Conservation (phyloP, 805 yeast genomes). For the Myxozyma mucilagina region DNA sequence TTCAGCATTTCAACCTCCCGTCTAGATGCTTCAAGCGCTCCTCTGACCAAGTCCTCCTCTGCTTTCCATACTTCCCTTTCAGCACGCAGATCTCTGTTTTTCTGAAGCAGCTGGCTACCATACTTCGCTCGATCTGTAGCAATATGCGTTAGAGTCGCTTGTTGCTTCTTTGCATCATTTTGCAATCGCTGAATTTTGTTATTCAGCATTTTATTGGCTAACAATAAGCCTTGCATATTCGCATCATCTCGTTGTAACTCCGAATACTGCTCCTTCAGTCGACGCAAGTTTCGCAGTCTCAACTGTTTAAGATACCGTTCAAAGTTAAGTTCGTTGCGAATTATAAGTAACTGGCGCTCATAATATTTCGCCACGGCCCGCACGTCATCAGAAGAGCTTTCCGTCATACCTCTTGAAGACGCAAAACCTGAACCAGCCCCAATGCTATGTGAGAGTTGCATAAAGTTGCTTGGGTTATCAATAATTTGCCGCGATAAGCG, state of each 20-base stretch:
- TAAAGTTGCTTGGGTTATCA: conserved; percentile 10
- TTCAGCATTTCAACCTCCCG: conserved; percentile 38
- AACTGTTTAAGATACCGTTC: conserved; percentile 54
- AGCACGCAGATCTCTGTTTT: conserved; percentile 39
- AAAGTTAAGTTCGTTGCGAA: conserved; percentile 63
- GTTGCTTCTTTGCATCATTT: conserved; percentile 38
- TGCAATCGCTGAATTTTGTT: conserved; percentile 35
- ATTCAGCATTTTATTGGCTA: conserved; percentile 38
- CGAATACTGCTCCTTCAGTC: conserved; percentile 40
- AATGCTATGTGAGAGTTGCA: conserved; percentile 14
- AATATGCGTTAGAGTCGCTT: conserved; percentile 38
- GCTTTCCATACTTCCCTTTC: conserved; percentile 33
- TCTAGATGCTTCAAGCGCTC: conserved; percentile 37
- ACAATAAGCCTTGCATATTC: conserved; percentile 37
- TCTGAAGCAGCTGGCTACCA: conserved; percentile 40
- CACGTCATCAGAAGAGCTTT: not conserved
- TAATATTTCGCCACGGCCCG: conserved; percentile 31
- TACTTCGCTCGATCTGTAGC: conserved; percentile 43
- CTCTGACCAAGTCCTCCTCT: conserved; percentile 33
- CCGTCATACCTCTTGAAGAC: not conserved
- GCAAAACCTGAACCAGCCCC: not conserved
- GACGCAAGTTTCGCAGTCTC: conserved; percentile 44
- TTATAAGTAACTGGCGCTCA: conserved; percentile 57
- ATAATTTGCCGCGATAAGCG: not conserved
- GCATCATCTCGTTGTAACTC: conserved; percentile 37